Conservation (phyloP, 2,329 filamentous ascomycete genomes). For the Phialophora tarda region DNA sequence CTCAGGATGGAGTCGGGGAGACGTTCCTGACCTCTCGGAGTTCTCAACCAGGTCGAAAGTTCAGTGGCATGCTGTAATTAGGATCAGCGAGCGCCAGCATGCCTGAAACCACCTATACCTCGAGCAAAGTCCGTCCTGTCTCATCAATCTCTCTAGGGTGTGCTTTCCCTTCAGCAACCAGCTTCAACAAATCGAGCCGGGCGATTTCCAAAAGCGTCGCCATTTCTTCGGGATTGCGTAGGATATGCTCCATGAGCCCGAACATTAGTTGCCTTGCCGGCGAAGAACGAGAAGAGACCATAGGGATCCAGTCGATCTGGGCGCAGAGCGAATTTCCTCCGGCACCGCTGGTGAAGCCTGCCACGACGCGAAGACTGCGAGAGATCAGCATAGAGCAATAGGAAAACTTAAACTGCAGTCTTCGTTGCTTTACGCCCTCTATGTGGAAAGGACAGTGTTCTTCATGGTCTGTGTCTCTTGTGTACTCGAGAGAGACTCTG, state of each 20-base stretch:
- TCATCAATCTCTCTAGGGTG: conserved; percentile 10
- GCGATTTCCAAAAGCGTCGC: not conserved
- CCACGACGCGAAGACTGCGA: conserved; percentile 12
- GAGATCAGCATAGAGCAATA: conserved; percentile 15
- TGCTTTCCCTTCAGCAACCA: conserved; percentile 7
- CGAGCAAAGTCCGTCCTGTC: not conserved
- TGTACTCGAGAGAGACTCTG: not conserved
- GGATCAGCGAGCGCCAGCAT: not conserved
- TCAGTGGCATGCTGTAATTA: not conserved
- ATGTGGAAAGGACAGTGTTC: conserved; percentile 1
- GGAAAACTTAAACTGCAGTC: conserved; percentile 3
- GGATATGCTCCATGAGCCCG: not conserved
- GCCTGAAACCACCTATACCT: not conserved
- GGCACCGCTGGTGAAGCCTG: not conserved
- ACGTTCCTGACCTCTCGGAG: not conserved
- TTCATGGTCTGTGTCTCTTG: not conserved
- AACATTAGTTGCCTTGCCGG: not conserved
- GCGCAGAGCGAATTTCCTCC: conserved; percentile 8
- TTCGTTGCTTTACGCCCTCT: not conserved
- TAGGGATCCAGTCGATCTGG: conserved; percentile 13
- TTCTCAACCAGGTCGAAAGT: not conserved
- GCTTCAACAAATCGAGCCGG: not conserved
- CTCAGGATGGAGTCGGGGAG: not conserved
- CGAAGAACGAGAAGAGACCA: conserved; percentile 1
- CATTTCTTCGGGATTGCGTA: not conserved